Base-by-base conservation (phyloP, 2,329 filamentous ascomycete genomes). In the Penicillium aurantiogriseum region DNA sequence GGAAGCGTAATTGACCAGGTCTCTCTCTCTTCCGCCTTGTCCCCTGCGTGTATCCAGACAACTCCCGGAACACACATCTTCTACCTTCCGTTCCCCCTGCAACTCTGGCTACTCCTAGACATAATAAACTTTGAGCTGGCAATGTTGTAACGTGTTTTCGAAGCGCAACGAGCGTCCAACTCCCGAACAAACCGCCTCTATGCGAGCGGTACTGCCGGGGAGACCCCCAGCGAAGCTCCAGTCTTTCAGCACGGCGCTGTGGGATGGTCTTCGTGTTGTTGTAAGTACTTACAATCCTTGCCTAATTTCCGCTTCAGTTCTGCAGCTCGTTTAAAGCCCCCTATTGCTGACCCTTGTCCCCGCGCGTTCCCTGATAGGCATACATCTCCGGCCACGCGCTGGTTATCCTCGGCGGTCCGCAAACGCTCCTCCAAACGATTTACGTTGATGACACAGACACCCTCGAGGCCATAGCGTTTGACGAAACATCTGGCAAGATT, bases 371-470 rank as follows among this genome's bases (percentile, higher is more conserved):
- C 54, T 43, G 44, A 31, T 69, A 95, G 91, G 85, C 86, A 51
- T 99, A 97, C 77, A 89, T 97, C 64, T 94, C 90, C 59, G 93
- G 93, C 69, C 90, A 88, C 75, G 91, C 91, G 60, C 85, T 97
- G 63, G 86, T 94, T 52, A 88, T 99, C 67, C 86, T 97, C 65
- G 84, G 85, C 69, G 88, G 86, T 50, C 84, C 90, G 51, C 82
- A 88, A 60, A 84, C 84, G 54, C 85, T 97, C 62, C 77, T 96
- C 35, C 94, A 99, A 75, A 97, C 92, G 4, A 88, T 96, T 65
- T 96, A 96, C 77, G 87, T 94, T 69, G 89, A 95, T 69, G 85
- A 90, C 63, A 79, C 82, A 42, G 74, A 79, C 17, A 81, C 86
- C 25, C 81, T 97, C 29, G 84, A 91, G 62, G 89, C 91, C 29